A percentile compares a stretch with the other conserved stretches of the same genome.
Conservation (phyloP, 2,329 filamentous ascomycete genomes). For the Geoglossum cookeanum region DNA sequence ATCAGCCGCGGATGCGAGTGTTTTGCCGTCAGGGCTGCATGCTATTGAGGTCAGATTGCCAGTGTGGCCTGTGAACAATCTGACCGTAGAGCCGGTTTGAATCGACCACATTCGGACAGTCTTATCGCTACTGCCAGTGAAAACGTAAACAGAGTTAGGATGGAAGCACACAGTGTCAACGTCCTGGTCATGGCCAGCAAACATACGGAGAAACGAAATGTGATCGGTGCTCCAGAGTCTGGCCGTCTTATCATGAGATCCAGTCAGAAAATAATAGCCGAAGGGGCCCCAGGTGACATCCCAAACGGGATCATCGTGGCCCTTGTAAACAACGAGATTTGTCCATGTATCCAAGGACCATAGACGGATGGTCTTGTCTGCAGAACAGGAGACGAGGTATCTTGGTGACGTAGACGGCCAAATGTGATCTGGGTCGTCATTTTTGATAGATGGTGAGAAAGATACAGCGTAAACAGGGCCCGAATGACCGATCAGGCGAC, state of each 20-base stretch:
- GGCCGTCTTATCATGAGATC: conserved; percentile 74
- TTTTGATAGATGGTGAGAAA: conserved; percentile 54
- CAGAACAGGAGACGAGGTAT: conserved; percentile 70
- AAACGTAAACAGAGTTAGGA: conserved; percentile 81
- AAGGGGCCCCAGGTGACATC: conserved; percentile 79
- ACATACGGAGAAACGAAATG: conserved; percentile 68
- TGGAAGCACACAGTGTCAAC: conserved; percentile 91
- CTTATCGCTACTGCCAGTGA: conserved; percentile 83
- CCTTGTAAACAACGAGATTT: conserved; percentile 87
- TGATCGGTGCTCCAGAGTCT: conserved; percentile 87
- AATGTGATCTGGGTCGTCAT: conserved; percentile 24
- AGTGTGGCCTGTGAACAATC: conserved; percentile 80
- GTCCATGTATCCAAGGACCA: conserved; percentile 88
- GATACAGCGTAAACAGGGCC: conserved; percentile 76
- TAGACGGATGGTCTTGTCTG: conserved; percentile 71
- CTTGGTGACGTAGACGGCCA: conserved; percentile 42
- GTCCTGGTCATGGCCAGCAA: conserved; percentile 82
- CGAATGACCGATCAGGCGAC: conserved; percentile 66
- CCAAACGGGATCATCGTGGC: conserved; percentile 78
- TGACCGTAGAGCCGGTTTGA: conserved; percentile 68
- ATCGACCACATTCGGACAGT: conserved; percentile 96
- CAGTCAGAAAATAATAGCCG: conserved; percentile 85
- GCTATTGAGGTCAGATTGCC: conserved; percentile 72
- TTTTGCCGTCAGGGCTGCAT: conserved; percentile 72
- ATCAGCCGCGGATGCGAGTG: conserved; percentile 78